phyloP scores from a whole-genome alignment of 2,329 filamentous ascomycete genomes.

The Apiospora kogelbergensis region DNA sequence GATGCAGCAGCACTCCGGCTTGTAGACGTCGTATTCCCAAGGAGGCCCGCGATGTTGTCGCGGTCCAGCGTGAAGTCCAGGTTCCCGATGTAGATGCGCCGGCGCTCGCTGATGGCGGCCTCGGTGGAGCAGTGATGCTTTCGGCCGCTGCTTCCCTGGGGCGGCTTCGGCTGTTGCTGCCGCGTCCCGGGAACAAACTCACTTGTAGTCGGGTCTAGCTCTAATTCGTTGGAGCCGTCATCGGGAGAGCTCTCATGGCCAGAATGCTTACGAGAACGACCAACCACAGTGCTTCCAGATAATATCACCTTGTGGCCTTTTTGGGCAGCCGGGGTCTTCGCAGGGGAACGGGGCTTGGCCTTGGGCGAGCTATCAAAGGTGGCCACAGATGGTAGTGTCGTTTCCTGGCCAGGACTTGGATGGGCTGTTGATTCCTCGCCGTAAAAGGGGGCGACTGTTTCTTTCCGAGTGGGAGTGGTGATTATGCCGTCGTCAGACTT shows the following conservation, averaged over 20 bases:
- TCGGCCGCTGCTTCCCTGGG: too few species aligned
- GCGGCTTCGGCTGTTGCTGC: too few species aligned
- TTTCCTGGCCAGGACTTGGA: not conserved
- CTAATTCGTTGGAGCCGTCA: not conserved
- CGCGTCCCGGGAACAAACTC: not conserved
- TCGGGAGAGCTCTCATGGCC: not conserved
- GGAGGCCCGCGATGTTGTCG: not conserved
- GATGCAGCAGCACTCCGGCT: slow-evolving; percentile 9
- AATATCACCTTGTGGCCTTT: not conserved
- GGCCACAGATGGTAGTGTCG: not conserved
- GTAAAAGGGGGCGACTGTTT: not conserved
- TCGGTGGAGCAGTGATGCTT: not conserved
- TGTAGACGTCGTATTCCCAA: not conserved
- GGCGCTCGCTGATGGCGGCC: not conserved
- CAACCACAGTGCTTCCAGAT: not conserved
- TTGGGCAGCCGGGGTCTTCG: not conserved
- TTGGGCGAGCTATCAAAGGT: not conserved
- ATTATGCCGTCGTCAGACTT: not conserved
- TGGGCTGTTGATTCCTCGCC: not conserved
- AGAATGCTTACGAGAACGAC: too few species aligned
- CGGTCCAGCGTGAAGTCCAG: not conserved
- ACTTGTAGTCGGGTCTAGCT: not conserved
- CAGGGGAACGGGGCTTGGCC: not conserved
- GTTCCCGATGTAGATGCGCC: slow-evolving; percentile 16
- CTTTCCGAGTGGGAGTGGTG: not conserved